Conservation (phyloP, 345 rosid genomes). For the Heritiera fomes region DNA sequence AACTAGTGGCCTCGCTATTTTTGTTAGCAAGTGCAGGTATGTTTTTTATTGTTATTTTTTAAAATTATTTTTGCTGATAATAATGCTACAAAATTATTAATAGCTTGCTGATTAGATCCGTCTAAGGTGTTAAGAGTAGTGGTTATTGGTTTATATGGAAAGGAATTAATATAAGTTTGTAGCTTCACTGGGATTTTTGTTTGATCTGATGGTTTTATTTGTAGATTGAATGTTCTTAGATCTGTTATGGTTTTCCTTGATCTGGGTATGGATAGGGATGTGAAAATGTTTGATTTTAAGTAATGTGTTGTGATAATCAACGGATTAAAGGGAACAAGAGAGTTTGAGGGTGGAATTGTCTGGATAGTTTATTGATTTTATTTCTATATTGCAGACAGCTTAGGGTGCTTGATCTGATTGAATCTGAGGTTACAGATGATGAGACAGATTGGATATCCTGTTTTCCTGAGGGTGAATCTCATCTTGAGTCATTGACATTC, state of each 20-base stretch:
- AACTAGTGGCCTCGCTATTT: constrained; percentile 69
- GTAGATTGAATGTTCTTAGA: constrained; percentile 28
- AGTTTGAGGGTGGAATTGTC: constrained; percentile 3
- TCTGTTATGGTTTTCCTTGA: constrained; percentile 23
- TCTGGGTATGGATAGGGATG: neutral
- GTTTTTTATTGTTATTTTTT: neutral
- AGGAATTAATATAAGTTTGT: neutral
- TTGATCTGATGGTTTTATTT: constrained; percentile 25
- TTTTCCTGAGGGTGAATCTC: constrained; percentile 63
- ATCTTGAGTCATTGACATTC: constrained; percentile 66
- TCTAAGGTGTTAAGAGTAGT: constrained; percentile 13
- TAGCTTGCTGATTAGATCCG: constrained; percentile 29
- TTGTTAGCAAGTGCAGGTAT: constrained; percentile 83
- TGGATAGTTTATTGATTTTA: constrained; percentile 7
- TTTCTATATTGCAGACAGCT: constrained; percentile 54
- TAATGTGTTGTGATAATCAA: constrained; percentile 5
- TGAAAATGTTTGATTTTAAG: constrained; percentile 13
- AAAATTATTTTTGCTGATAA: neutral
- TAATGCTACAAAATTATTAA: neutral
- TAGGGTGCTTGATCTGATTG: constrained; percentile 74
- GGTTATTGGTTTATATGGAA: neutral
- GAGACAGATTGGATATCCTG: constrained; percentile 78
- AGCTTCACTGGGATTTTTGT: constrained; percentile 19
- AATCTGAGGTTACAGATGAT: constrained; percentile 66
- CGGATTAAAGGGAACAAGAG: neutral